Conservation (phyloP, 768 basidiomycete species). For the Xerocomellus amylosporus region DNA sequence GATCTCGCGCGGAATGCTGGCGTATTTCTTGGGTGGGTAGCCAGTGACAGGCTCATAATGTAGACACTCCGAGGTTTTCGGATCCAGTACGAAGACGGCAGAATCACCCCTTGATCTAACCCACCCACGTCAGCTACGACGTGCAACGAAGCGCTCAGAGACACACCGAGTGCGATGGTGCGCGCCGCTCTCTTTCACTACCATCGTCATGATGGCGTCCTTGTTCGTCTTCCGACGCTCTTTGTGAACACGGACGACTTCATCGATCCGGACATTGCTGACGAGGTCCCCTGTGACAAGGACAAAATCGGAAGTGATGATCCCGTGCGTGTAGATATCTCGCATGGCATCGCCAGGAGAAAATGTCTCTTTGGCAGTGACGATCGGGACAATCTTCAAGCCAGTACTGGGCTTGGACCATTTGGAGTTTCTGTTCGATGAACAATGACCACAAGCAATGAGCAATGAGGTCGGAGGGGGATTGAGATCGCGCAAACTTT, state of each 20-base stretch:
- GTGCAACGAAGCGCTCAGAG: background rate
- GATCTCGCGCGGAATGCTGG: conserved; percentile 75
- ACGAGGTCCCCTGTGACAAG: conserved; percentile 91
- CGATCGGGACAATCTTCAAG: conserved; percentile 79
- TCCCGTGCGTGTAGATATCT: conserved; percentile 87
- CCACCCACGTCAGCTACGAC: background rate
- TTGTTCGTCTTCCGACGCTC: conserved; percentile 82
- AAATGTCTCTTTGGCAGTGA: conserved; percentile 83
- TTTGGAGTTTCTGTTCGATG: conserved; percentile 61
- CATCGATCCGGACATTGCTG: conserved; percentile 88
- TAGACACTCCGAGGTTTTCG: conserved; percentile 73
- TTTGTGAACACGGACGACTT: conserved; percentile 86
- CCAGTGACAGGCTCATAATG: conserved; percentile 79
- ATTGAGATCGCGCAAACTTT: conserved; percentile 48
- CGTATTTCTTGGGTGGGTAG: conserved; percentile 60
- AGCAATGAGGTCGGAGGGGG: conserved; percentile 10
- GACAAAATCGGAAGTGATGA: conserved; percentile 89
- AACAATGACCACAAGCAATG: conserved; percentile 1
- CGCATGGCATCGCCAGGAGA: conserved; percentile 91
- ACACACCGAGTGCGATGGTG: conserved; percentile 71
- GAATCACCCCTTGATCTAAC: conserved; percentile 68
- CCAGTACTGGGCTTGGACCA: conserved; percentile 80
- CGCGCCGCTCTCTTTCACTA: conserved; percentile 75
- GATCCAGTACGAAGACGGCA: conserved; percentile 75
- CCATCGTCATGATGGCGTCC: conserved; percentile 96